These are phyloP conservation scores for Tetrapisispora fleetii DNA, from an alignment of 805 yeast species.

Conservation along the genomic window DNA sequence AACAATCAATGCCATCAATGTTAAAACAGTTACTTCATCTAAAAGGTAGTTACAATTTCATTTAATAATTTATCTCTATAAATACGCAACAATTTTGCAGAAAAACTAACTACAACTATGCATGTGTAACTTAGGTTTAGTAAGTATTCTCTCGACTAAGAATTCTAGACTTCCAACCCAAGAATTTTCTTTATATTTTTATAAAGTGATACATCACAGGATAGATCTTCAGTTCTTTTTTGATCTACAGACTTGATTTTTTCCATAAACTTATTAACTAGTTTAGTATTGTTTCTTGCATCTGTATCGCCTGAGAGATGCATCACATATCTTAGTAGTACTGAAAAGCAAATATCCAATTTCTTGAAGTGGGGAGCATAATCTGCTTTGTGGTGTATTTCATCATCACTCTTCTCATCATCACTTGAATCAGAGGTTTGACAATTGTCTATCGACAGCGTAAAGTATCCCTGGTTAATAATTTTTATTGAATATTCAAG, in stretches of 20 bases:
- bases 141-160: too few species aligned
- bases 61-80: too few species aligned
- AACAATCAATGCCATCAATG: too few species aligned
- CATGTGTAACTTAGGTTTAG: too few species aligned
- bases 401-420: background rate
- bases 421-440: background rate
- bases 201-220: background rate
- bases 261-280: background rate
- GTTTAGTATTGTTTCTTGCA: background rate
- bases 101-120: too few species aligned
- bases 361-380: background rate
- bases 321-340: background rate
- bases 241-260: background rate
- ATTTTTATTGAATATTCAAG: background rate
- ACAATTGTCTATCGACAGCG: background rate
- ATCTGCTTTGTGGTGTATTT: background rate
- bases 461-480: slow-evolving; percentile 1
- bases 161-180: background rate
- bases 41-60: too few species aligned
- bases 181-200: background rate
- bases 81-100: too few species aligned
- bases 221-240: background rate
- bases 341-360: slow-evolving; percentile 1
- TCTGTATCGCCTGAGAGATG: background rate
- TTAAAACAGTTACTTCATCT: too few species aligned